phyloP scores from a whole-genome alignment of 495 filamentous ascomycete genomes.

The Daldinia caldariorum region DNA sequence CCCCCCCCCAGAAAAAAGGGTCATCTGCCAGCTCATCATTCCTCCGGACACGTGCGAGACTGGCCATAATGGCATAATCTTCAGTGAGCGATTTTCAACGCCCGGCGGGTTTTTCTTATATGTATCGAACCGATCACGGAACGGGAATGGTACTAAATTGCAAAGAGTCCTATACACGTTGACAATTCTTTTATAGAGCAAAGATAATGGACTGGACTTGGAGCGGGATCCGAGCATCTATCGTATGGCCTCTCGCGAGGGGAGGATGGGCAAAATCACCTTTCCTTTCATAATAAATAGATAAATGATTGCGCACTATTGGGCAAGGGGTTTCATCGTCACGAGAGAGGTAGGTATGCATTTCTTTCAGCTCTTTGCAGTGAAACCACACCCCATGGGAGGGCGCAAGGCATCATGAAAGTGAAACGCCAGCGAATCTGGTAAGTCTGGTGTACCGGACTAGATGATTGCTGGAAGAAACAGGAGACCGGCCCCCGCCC shows the following conservation, averaged over 20 bases:
- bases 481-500: neutral
- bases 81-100: slow-evolving; percentile 39
- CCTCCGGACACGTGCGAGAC: neutral
- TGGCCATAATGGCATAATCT: slow-evolving; percentile 21
- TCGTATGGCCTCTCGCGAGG: slow-evolving; percentile 1
- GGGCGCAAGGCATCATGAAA: slow-evolving; percentile 33
- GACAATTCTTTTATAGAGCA: neutral
- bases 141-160: slow-evolving; percentile 25
- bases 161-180: slow-evolving; percentile 20
- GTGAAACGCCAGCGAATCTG: slow-evolving; percentile 33
- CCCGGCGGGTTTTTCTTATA: slow-evolving; percentile 25
- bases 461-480: slow-evolving; percentile 18
- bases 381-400: slow-evolving; percentile 40
- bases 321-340: slow-evolving; percentile 7
- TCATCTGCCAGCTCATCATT: slow-evolving; percentile 22
- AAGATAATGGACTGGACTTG: slow-evolving; percentile 13
- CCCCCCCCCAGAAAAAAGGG: slow-evolving; percentile 4
- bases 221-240: slow-evolving; percentile 10
- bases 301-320: slow-evolving; percentile 11
- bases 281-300: slow-evolving; percentile 11
- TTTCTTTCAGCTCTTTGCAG: slow-evolving; percentile 22
- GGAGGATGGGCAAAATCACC: slow-evolving; percentile 16
- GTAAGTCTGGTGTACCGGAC: slow-evolving; percentile 15
- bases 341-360: neutral
- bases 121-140: slow-evolving; percentile 35